These are phyloP conservation scores for Xylariales sp. DNA, from an alignment of 2,329 filamentous ascomycete species.

Conservation along the genomic window DNA sequence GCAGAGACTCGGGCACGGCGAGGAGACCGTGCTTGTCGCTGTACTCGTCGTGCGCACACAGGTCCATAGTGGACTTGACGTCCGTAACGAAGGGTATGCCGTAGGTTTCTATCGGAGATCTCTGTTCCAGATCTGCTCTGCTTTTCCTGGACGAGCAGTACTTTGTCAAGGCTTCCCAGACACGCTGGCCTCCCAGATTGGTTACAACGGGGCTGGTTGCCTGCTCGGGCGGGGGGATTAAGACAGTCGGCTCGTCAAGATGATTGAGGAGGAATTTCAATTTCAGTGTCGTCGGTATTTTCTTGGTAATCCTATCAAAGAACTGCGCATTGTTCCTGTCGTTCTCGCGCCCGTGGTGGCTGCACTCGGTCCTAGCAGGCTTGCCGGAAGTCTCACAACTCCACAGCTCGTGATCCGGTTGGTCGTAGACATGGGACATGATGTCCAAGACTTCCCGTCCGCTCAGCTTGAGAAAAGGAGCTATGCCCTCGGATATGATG, in stretches of 20 bases:
- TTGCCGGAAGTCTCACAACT: conserved; percentile 49
- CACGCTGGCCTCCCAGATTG: conserved; percentile 45
- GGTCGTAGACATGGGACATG: conserved; percentile 46
- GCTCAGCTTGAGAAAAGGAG: conserved; percentile 56
- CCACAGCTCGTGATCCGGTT: conserved; percentile 53
- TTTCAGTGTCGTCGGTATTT: conserved; percentile 51
- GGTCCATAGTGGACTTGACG: conserved; percentile 46
- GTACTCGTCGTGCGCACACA: conserved; percentile 61
- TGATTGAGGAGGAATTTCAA: conserved; percentile 59
- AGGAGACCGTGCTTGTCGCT: conserved; percentile 58
- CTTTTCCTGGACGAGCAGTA: conserved; percentile 42
- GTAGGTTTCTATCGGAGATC: conserved; percentile 31
- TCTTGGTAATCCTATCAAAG: conserved; percentile 50
- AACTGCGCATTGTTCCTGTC: conserved; percentile 51
- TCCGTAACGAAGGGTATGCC: conserved; percentile 54
- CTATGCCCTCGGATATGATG: conserved; percentile 54
- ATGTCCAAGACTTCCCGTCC: conserved; percentile 49
- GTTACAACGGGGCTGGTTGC: conserved; percentile 38
- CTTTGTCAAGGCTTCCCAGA: conserved; percentile 51
- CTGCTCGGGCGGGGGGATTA: conserved; percentile 46
- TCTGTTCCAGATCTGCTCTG: not conserved
- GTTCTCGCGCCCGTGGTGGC: conserved; percentile 49
- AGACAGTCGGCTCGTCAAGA: conserved; percentile 60
- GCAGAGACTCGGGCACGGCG: conserved; percentile 57
- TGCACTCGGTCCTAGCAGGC: conserved; percentile 48